These are phyloP conservation scores for Boletus sp. DNA, from an alignment of 1,284 basidiomycete species.

Conservation along the genomic window DNA sequence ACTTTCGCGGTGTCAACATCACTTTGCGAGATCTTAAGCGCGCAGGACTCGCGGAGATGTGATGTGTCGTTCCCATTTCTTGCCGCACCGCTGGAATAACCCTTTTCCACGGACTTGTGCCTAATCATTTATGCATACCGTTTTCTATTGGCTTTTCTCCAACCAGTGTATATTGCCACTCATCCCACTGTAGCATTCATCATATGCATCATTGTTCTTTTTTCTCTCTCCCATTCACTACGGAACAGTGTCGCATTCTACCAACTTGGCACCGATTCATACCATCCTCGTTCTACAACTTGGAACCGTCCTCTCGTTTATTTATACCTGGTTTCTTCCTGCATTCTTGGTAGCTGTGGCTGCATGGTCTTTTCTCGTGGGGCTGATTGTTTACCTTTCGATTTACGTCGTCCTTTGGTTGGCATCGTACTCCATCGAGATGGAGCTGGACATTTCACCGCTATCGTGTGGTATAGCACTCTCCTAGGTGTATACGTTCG, in stretches of 20 bases:
- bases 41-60: conserved; percentile 31
- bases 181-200: conserved; percentile 36
- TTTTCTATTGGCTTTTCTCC: conserved; percentile 13
- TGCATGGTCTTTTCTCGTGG: background rate
- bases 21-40: conserved; percentile 38
- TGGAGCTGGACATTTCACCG: conserved; percentile 26
- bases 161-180: conserved; percentile 36
- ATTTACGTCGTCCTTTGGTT: conserved; percentile 9
- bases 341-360: conserved; percentile 1
- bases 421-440: conserved; percentile 16
- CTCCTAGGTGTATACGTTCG: conserved; percentile 11
- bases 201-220: conserved; percentile 33
- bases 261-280: background rate
- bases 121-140: conserved; percentile 27
- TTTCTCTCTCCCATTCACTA: conserved; percentile 2
- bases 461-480: conserved; percentile 8
- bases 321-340: conserved; percentile 3
- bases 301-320: conserved; percentile 24
- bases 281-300: conserved; percentile 8
- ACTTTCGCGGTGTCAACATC: conserved; percentile 38
- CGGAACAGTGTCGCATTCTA: conserved; percentile 6
- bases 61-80: conserved; percentile 5
- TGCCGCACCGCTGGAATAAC: conserved; percentile 1
- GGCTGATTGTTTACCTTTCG: conserved; percentile 10
- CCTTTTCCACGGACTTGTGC: conserved; percentile 6